Conservation (phyloP, 331 rosid species). For the Acacia pycnantha region DNA sequence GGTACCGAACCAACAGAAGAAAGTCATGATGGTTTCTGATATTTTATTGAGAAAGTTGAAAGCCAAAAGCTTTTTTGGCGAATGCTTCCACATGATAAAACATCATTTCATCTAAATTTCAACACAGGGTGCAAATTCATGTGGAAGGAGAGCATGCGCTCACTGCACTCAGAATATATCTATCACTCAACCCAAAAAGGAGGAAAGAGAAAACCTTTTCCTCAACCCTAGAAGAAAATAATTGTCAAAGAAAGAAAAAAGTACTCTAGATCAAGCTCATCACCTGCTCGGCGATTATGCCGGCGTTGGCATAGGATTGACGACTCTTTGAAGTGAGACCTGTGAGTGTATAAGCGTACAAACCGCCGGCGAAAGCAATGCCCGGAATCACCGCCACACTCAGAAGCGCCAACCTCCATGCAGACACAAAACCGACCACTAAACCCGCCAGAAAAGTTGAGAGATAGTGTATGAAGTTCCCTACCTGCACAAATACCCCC, state of each 20-base stretch:
- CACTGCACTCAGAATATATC: constrained; percentile 23
- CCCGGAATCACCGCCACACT: constrained; percentile 99
- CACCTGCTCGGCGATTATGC: constrained; percentile 95
- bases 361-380: constrained; percentile 96
- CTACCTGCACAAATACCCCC: constrained; percentile 56
- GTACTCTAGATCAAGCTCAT: constrained; percentile 28
- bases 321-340: constrained; percentile 97
- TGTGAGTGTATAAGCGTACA: constrained; percentile 94
- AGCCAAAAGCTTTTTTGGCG: constrained; percentile 28
- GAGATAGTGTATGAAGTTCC: constrained; percentile 94
- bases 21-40: constrained; percentile 25
- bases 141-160: constrained; percentile 30
- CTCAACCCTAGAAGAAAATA: background rate
- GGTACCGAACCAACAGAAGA: background rate
- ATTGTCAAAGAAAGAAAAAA: background rate
- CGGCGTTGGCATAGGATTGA: constrained; percentile 94
- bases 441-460: constrained; percentile 95
- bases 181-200: constrained; percentile 15
- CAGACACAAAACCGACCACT: constrained; percentile 97
- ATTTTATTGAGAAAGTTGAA: constrained; percentile 24
- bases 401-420: constrained; percentile 92
- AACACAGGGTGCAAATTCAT: constrained; percentile 33
- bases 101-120: constrained; percentile 38
- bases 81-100: constrained; percentile 36
- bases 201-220: background rate